Conservation (phyloP, 129 eudicot species). For the Erigeron canadensis region DNA sequence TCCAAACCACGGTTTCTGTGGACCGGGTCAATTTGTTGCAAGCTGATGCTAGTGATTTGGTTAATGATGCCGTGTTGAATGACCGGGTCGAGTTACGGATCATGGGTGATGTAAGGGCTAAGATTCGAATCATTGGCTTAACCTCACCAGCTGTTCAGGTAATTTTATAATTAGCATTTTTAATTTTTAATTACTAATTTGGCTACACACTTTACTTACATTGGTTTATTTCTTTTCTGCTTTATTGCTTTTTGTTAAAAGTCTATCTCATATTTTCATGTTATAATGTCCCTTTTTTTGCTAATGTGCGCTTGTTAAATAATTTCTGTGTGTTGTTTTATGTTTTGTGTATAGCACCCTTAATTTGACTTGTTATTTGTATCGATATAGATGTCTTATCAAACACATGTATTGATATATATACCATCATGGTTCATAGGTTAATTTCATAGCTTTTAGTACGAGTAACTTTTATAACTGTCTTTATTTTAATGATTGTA, state of each 20-base stretch:
- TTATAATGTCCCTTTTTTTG: slow-evolving; percentile 26
- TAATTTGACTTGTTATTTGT: too few relatives aligned
- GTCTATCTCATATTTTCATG: slow-evolving; percentile 10
- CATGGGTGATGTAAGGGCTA: slow-evolving; percentile 90
- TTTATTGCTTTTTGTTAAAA: slow-evolving; percentile 19
- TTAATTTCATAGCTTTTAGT: too few relatives aligned
- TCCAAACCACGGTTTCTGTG: slow-evolving; percentile 61
- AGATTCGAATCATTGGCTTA: slow-evolving; percentile 79
- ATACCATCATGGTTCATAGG: too few relatives aligned
- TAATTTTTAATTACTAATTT: too few relatives aligned
- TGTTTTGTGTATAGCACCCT: too few relatives aligned
- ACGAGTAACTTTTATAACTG: too few relatives aligned
- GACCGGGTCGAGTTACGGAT: slow-evolving; percentile 92
- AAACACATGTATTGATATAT: too few relatives aligned
- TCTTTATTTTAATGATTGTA: too few relatives aligned
- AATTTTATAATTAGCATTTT: slow-evolving; percentile 48
- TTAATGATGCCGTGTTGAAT: slow-evolving; percentile 62
- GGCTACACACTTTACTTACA: neutral
- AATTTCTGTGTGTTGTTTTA: neutral
- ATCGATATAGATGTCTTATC: too few relatives aligned
- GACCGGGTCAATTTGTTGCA: slow-evolving; percentile 74
- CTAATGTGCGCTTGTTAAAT: slow-evolving; percentile 18
- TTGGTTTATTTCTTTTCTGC: slow-evolving; percentile 1
- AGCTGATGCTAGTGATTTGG: slow-evolving; percentile 78
- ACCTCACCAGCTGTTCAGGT: slow-evolving; percentile 95